Percentiles rank a stretch among this genome's conserved stretches.
phyloP scores from a whole-genome alignment of 169 alveolate genomes.

The Cryptosporidium sp. region DNA sequence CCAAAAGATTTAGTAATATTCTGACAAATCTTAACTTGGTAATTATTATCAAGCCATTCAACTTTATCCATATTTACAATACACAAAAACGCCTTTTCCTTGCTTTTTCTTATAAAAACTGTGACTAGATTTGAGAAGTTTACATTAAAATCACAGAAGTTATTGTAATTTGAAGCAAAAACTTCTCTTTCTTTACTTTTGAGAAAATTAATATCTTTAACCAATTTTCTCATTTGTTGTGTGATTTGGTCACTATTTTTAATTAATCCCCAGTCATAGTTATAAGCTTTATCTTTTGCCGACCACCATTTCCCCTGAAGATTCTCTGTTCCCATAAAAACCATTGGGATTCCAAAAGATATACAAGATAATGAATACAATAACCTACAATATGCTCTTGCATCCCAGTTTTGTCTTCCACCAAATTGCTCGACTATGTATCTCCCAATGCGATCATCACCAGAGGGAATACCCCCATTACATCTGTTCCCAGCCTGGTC shows the following conservation, averaged over 20 bases:
- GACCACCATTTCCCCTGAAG: slow-evolving; percentile 79
- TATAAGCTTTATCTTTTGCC: slow-evolving; percentile 37
- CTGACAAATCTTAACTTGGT: slow-evolving; percentile 17
- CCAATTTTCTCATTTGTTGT: slow-evolving; percentile 75
- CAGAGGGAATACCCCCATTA: slow-evolving; percentile 54
- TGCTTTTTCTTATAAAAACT: slow-evolving; percentile 20
- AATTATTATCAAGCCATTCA: slow-evolving; percentile 73
- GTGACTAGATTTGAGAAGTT: background rate
- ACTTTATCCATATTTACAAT: slow-evolving; percentile 61
- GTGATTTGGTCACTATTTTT: slow-evolving; percentile 55
- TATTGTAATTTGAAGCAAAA: slow-evolving; percentile 21
- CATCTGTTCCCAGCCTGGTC: slow-evolving; percentile 79
- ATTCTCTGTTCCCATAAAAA: slow-evolving; percentile 80
- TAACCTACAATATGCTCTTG: slow-evolving; percentile 78
- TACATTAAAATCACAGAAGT: slow-evolving; percentile 28
- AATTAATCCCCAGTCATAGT: slow-evolving; percentile 74
- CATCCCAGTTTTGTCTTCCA: slow-evolving; percentile 78
- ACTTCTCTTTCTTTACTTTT: slow-evolving; percentile 15
- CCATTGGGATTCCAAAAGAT: slow-evolving; percentile 78
- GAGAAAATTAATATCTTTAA: slow-evolving; percentile 19
- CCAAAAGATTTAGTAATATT: slow-evolving; percentile 12
- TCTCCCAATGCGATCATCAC: slow-evolving; percentile 74
- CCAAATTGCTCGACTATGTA: slow-evolving; percentile 77
- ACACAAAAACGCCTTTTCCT: slow-evolving; percentile 34
- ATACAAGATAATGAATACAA: slow-evolving; percentile 75